Percentiles rank a stretch among this genome's conserved stretches.
These are phyloP conservation scores for Ulota crispa DNA, from an alignment of 225 moss, liverwort and hornwort genomes.

Conservation along the genomic window DNA sequence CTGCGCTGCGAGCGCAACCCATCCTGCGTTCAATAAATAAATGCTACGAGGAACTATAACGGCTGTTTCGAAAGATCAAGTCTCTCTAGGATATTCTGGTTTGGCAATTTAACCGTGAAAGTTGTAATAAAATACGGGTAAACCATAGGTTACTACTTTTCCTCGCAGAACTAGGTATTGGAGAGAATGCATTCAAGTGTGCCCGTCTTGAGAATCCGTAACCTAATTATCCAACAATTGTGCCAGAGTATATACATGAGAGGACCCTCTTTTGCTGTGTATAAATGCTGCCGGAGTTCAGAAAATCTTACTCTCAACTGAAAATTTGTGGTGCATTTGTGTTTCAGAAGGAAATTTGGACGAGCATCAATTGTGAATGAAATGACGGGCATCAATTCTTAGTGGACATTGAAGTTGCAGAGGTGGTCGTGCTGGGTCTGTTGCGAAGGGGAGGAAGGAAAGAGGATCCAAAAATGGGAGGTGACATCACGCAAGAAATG, in stretches of 20 bases:
- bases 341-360: neutral
- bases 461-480: slow-evolving; percentile 32
- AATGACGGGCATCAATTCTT: too few relatives aligned
- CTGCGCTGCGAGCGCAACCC: neutral
- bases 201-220: neutral
- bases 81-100: neutral
- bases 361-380: neutral
- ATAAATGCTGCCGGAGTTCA: neutral
- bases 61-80: neutral
- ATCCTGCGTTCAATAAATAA: neutral
- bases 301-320: neutral
- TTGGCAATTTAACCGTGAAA: too few relatives aligned
- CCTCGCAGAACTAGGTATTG: neutral
- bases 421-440: neutral
- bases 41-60: neutral
- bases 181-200: neutral
- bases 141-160: neutral
- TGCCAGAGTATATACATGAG: neutral
- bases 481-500: slow-evolving; percentile 60
- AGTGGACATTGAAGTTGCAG: neutral
- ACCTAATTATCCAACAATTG: neutral
- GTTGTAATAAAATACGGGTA: too few relatives aligned
- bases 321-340: neutral
- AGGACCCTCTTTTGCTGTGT: neutral
- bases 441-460: too few relatives aligned